Evolutionary conservation across 208 protist species (phyloP).

Genomic region (Trypanosoma avium): DNA sequence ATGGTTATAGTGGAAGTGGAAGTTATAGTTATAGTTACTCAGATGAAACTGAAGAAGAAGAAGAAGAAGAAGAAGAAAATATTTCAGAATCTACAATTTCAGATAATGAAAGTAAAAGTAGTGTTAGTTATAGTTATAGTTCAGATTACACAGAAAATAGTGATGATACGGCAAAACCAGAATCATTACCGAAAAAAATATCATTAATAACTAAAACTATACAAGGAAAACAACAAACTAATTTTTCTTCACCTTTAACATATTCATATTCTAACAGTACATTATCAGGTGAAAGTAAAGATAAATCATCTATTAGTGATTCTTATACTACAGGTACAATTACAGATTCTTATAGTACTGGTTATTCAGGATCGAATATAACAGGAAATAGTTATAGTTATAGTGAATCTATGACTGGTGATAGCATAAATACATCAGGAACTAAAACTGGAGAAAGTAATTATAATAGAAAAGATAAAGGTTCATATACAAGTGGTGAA

Average conservation of each 20-base stretch:
- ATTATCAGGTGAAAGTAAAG: not conserved
- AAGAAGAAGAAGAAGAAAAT: not conserved
- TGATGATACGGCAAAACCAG: not conserved
- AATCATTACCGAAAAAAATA: not conserved
- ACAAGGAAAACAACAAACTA: too few relatives aligned
- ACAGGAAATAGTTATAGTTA: constrained; percentile 31
- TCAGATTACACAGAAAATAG: constrained; percentile 18
- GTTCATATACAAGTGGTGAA: too few relatives aligned
- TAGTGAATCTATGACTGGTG: constrained; percentile 7
- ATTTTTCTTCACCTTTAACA: not conserved
- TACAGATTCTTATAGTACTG: constrained; percentile 4
- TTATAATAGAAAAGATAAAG: not conserved
- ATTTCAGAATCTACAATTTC: too few relatives aligned
- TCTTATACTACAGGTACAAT: constrained; percentile 17
- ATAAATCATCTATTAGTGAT: not conserved
- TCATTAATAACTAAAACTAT: too few relatives aligned
- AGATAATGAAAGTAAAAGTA: not conserved
- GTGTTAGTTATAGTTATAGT: constrained; percentile 4
- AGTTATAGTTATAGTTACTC: constrained; percentile 35
- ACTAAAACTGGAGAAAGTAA: too few relatives aligned
- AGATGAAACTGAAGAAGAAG: not conserved
- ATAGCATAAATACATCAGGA: not conserved
- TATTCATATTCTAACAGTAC: constrained; percentile 3
- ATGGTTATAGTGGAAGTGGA: not conserved
- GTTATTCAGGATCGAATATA: not conserved